Evolutionary conservation across 208 protist species (phyloP).

Genomic region (Trypanosoma avium): DNA sequence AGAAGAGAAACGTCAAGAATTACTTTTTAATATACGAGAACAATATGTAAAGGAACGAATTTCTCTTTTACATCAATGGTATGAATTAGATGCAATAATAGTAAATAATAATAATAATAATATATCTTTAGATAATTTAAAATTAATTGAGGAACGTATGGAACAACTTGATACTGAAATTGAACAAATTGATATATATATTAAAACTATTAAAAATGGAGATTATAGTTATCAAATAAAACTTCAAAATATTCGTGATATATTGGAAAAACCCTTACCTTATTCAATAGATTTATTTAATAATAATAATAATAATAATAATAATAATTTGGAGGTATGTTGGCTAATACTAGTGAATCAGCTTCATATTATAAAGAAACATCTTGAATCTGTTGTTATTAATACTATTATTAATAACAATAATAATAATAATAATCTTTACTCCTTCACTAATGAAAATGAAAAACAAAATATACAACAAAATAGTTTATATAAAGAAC

Average conservation of each 20-base stretch:
- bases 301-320: too few species aligned
- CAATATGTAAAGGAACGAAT: constrained; percentile 11
- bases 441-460: not conserved
- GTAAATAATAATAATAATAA: not conserved
- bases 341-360: constrained; percentile 6
- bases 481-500: not conserved
- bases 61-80: constrained; percentile 11
- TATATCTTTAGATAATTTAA: not conserved
- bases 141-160: constrained; percentile 16
- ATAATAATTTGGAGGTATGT: not conserved
- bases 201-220: not conserved
- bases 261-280: not conserved
- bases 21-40: not conserved
- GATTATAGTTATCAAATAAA: not conserved
- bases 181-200: not conserved
- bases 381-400: not conserved
- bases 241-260: not conserved
- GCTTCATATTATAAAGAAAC: not conserved
- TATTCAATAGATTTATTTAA: too few species aligned
- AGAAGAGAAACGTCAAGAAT: not conserved
- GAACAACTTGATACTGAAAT: constrained; percentile 6
- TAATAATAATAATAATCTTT: not conserved
- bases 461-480: not conserved
- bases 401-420: not conserved
- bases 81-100: not conserved